Evolutionary conservation across 768 basidiomycete genomes (phyloP), one percentile per base, ranked within the genome.

Genomic region (Phallus indusiatus): DNA sequence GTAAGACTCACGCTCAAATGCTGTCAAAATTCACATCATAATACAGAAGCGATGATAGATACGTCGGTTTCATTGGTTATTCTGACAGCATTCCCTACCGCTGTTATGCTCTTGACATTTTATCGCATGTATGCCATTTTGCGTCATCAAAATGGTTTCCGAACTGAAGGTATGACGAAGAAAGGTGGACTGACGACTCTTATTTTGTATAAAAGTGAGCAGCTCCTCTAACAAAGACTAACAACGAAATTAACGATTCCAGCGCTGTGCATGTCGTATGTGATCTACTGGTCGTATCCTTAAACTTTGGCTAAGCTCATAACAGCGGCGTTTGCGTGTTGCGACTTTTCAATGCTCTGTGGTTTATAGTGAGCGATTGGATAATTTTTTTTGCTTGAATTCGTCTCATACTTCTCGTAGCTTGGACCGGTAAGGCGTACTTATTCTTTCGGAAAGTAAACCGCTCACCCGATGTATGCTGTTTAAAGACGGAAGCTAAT

Each of bases 321-420:
- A 14, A 16, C n/a, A 54, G 53, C 2, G 53, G 53, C 14, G 53
- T 54, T 54, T 54, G 53, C 28, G 21, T 54, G 24, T 14, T 54
- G 10, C 21, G 53, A 28, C 53, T 54, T 36, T 28, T 54, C 53
- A 54, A 54, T 54, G 53, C 53, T 54, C 28, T 54, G 14, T 54
- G 53, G 53, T 28, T 54, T n/a, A 24, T 54, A 20, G 53, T 54
- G 53, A 20, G 28, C 53, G 10, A 33, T 14, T 4, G 18, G 10
- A 36, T 36, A 2, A 34, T 17, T 5, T 54, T 5, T 54, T 24
- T 8, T 28, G 12, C 21, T 9, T 17, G 10, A 20, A 2, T 4
- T 17, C 51, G 8, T 53, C 21, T 54, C 21, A 36, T 20, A 18
- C 20, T 42, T 11, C 9, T 28, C 5, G 10, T 17, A 54, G 53